phyloP scores from a whole-genome alignment of 495 filamentous ascomycete species.

The Cryomyces minteri region DNA sequence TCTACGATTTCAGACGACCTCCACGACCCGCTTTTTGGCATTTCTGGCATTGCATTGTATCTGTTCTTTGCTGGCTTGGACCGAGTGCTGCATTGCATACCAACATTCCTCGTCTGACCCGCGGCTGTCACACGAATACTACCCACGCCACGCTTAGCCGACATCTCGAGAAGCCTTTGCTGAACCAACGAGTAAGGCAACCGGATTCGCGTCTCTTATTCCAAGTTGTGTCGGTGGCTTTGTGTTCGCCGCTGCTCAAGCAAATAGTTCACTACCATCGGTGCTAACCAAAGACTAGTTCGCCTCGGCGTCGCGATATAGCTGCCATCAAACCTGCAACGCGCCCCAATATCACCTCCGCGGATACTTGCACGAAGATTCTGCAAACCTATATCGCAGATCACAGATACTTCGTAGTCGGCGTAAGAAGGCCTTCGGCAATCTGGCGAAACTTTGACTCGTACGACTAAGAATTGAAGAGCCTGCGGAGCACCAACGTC shows the following conservation, averaged over 20 bases:
- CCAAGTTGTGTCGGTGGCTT: not conserved
- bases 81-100: slow-evolving; percentile 4
- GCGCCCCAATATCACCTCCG: not conserved
- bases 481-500: not conserved
- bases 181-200: not conserved
- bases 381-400: not conserved
- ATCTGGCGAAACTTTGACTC: not conserved
- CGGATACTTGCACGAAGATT: not conserved
- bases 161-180: not conserved
- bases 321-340: too few species aligned
- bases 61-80: slow-evolving; percentile 4
- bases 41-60: too few species aligned
- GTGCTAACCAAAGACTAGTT: too few species aligned
- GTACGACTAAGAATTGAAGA: too few species aligned
- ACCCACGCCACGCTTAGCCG: not conserved
- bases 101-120: not conserved
- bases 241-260: not conserved
- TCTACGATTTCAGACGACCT: too few species aligned
- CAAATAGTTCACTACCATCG: too few species aligned
- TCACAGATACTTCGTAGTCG: not conserved
- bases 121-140: slow-evolving; percentile 5
- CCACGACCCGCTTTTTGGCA: too few species aligned
- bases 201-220: not conserved
- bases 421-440: not conserved
- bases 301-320: too few species aligned